These are phyloP conservation scores for Naganishia onofrii DNA, from an alignment of 768 basidiomycete genomes.

Conservation along the genomic window DNA sequence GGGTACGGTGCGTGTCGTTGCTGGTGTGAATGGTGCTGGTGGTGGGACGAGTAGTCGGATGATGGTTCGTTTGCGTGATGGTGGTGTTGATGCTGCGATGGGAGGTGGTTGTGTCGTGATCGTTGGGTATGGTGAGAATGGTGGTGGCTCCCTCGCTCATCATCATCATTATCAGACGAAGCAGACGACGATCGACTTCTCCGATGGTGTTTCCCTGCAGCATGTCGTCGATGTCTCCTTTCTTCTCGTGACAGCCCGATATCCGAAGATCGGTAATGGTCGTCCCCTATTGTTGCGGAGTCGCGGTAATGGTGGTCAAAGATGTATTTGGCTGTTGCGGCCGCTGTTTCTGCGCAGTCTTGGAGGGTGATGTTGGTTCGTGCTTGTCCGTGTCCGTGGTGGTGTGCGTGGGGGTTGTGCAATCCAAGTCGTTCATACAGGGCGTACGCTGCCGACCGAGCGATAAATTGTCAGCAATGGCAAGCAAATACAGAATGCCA, in stretches of 20 bases:
- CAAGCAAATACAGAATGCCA: not conserved
- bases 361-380: slow-evolving; percentile 12
- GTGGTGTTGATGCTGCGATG: too few relatives aligned
- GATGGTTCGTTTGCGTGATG: not conserved
- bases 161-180: not conserved
- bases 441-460: slow-evolving; percentile 8
- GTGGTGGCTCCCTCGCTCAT: not conserved
- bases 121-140: not conserved
- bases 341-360: slow-evolving; percentile 29
- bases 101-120: not conserved
- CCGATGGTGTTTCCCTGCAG: not conserved
- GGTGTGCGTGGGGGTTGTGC: too few relatives aligned
- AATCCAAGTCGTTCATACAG: slow-evolving; percentile 24
- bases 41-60: not conserved
- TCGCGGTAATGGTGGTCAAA: slow-evolving; percentile 29
- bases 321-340: slow-evolving; percentile 29
- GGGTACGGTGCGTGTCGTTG: not conserved
- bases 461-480: not conserved
- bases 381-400: not conserved
- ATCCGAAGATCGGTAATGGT: not conserved
- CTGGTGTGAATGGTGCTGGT: not conserved
- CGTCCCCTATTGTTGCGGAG: not conserved
- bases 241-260: not conserved
- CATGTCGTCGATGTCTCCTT: not conserved
- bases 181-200: not conserved